Percentiles rank a stretch among this genome's conserved stretches.
These are phyloP conservation scores for Clavispora vitiphila DNA, from an alignment of 805 yeast genomes.

Conservation along the genomic window DNA sequence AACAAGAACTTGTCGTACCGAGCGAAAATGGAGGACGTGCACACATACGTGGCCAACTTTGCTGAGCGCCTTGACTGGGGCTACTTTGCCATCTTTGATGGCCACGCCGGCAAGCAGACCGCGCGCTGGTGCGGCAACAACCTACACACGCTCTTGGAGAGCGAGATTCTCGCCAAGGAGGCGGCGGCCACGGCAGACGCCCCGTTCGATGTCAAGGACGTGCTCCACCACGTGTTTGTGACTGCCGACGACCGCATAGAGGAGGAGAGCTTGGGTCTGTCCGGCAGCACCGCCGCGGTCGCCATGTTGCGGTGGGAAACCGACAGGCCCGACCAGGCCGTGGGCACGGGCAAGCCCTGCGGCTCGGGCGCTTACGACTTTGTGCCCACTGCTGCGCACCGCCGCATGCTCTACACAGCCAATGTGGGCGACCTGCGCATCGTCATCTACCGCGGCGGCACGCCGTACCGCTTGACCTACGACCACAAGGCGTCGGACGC, in stretches of 20 bases:
- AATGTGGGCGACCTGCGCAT: constrained; percentile 93
- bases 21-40: constrained; percentile 94
- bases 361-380: constrained; percentile 37
- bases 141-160: constrained; percentile 65
- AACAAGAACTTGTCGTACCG: constrained; percentile 78
- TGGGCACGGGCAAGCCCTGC: constrained; percentile 5
- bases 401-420: constrained; percentile 82
- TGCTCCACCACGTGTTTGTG: constrained; percentile 63
- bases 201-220: constrained; percentile 52
- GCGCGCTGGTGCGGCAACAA: constrained; percentile 94
- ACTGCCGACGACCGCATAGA: constrained; percentile 70
- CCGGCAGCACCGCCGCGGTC: constrained; percentile 95
- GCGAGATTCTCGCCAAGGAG: constrained; percentile 37
- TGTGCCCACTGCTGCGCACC: constrained; percentile 45
- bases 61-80: constrained; percentile 93
- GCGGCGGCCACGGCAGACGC: constrained; percentile 13
- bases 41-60: constrained; percentile 86
- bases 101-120: constrained; percentile 92
- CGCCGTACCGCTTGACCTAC: constrained; percentile 75
- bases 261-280: constrained; percentile 57
- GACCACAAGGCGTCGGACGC: constrained; percentile 91
- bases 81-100: constrained; percentile 92
- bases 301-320: constrained; percentile 85
- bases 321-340: constrained; percentile 12
- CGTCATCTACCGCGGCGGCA: constrained; percentile 69